Percentiles rank a stretch among this genome's conserved stretches.
Conservation (phyloP, 2,329 filamentous ascomycete species). For the Botrytis porri region DNA sequence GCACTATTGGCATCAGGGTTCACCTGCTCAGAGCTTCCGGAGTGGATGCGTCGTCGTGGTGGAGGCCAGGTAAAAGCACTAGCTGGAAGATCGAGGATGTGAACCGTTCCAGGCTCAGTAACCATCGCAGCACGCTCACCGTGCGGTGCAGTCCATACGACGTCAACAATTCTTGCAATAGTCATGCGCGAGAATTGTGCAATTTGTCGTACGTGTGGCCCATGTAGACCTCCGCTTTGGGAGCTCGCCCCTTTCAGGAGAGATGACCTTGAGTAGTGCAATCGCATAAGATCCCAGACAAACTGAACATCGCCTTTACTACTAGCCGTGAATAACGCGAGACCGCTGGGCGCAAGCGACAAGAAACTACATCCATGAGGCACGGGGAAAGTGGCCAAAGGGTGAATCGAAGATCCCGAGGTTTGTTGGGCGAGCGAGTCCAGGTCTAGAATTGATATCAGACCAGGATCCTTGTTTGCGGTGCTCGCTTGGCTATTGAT, state of each 20-base stretch:
- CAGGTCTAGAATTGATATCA: conserved; percentile 73
- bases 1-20: conserved; percentile 45
- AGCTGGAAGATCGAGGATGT: conserved; percentile 82
- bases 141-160: conserved; percentile 78
- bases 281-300: conserved; percentile 73
- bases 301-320: conserved; percentile 80
- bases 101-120: conserved; percentile 91
- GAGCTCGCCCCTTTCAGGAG: conserved; percentile 50
- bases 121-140: conserved; percentile 84
- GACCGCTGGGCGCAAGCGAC: conserved; percentile 71
- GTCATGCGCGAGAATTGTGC: conserved; percentile 90
- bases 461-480: conserved; percentile 62
- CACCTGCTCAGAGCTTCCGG: conserved; percentile 23
- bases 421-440: conserved; percentile 54
- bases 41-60: conserved; percentile 47
- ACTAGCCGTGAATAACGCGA: conserved; percentile 75
- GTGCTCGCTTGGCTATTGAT: conserved; percentile 49
- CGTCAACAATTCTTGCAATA: conserved; percentile 84
- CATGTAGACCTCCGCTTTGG: conserved; percentile 41
- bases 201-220: conserved; percentile 72
- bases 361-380: conserved; percentile 76
- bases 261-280: conserved; percentile 61
- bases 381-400: conserved; percentile 67
- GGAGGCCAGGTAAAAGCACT: conserved; percentile 80
- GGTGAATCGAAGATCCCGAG: conserved; percentile 49